phyloP scores from a whole-genome alignment of 345 rosid genomes.

The Gynandropsis gynandra region DNA sequence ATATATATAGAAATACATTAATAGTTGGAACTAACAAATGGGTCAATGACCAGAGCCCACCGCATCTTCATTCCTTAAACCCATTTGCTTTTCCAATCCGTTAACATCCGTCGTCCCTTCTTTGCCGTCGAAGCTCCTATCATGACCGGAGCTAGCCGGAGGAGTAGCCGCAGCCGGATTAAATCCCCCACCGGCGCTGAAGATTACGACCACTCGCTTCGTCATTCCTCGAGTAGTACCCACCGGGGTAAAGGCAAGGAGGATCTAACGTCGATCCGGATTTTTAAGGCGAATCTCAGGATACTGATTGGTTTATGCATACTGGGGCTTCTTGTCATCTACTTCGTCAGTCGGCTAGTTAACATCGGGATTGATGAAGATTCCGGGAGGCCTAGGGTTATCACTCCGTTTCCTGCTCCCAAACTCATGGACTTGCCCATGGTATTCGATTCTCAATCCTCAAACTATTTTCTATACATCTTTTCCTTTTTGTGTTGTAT shows the following conservation, averaged over 20 bases:
- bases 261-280: slow-evolving; percentile 26
- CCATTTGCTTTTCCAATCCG: too few relatives aligned
- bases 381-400: slow-evolving; percentile 45
- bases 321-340: slow-evolving; percentile 26
- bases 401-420: slow-evolving; percentile 80
- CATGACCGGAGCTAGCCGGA: slow-evolving; percentile 61
- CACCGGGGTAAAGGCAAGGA: slow-evolving; percentile 26
- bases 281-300: slow-evolving; percentile 34
- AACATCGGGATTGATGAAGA: slow-evolving; percentile 25
- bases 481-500: not conserved
- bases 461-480: not conserved
- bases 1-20: too few relatives aligned
- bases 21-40: too few relatives aligned
- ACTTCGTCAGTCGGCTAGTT: slow-evolving; percentile 32
- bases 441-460: slow-evolving; percentile 23
- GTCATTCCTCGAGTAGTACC: slow-evolving; percentile 23
- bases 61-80: too few relatives aligned
- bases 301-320: slow-evolving; percentile 33
- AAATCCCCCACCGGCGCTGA: slow-evolving; percentile 31
- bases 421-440: slow-evolving; percentile 69
- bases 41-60: too few relatives aligned
- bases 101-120: too few relatives aligned
- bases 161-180: slow-evolving; percentile 48
- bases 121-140: slow-evolving; percentile 5
- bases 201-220: slow-evolving; percentile 27